Base-by-base conservation (phyloP, 2,329 filamentous ascomycete species). In the Xylaria sp. region DNA sequence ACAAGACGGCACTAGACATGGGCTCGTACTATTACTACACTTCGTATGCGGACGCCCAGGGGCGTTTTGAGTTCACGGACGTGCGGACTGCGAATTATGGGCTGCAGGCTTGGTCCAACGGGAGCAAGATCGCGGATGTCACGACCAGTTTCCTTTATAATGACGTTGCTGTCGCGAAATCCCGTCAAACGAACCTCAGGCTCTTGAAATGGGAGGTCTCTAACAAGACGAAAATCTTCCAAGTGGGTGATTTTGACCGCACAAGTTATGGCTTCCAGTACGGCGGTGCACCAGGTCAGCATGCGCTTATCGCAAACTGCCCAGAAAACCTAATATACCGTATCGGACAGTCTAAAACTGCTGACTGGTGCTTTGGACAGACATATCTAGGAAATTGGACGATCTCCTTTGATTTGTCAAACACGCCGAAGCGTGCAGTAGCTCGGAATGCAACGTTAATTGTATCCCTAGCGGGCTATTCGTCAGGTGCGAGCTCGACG, bases 351-450 rank as follows among this genome's bases (percentile, higher is more conserved):
- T 79, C 75, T 20, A 72, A 73, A 4, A 75, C 76, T 1, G 69
- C 72, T 0, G 83, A 86, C 62, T 86, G 84, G 84, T 85, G 80
- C 66, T 86, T 84, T 61, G 83, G 79, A 0, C 83, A 84, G 66
- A 81, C 80, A 3, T 73, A 75, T 33, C 62, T 71, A 17, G 79
- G 79, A 0, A 80, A 77, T 39, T 80, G 79, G 78, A 76, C 75
- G 7, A 74, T 81, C 25, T 63, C 73, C 9, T 81, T 81, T 59
- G 60, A 70, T 17, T 11, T 58, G 5, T 27, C 36, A 7, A 36
- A 38, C 5, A 29, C 25, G 5, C 17, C 45, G 5, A 38, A 39
- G 6, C 25, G 5, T 25, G 15, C 33, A 7, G n/a, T 13, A 38
- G 51, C 56, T 20, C 73, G 71, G 7, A 74, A 75, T 1, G 78